phyloP scores from a whole-genome alignment of 805 yeast species.

The Hanseniaspora lachancei region DNA sequence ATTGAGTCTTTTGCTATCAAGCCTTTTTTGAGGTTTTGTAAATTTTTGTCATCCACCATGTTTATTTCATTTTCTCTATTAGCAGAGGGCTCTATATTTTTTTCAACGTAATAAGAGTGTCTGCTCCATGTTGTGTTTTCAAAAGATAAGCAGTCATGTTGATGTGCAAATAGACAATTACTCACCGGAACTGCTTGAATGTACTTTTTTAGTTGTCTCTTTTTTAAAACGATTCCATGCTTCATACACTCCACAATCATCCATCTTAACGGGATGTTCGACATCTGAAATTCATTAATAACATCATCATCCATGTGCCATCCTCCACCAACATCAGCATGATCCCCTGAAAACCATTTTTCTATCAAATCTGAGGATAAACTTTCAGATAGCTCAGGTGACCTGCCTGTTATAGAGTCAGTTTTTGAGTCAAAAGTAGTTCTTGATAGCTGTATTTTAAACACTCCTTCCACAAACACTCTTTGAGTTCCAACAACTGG shows the following conservation, averaged over 20 bases:
- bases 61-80: background rate
- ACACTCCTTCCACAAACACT: background rate
- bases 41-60: conserved; percentile 8
- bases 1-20: conserved; percentile 11
- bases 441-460: background rate
- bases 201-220: conserved; percentile 31
- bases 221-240: conserved; percentile 38
- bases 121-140: background rate
- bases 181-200: conserved; percentile 29
- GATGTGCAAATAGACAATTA: conserved; percentile 34
- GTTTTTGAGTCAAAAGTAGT: no score
- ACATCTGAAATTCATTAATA: conserved; percentile 21
- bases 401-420: background rate
- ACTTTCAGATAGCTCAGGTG: background rate
- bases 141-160: conserved; percentile 39
- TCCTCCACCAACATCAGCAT: conserved; percentile 59
- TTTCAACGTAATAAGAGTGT: background rate
- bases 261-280: conserved; percentile 49
- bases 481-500: background rate
- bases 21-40: conserved; percentile 8
- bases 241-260: conserved; percentile 41
- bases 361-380: conserved; percentile 28
- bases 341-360: conserved; percentile 58
- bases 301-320: conserved; percentile 35
- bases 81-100: background rate